These are phyloP conservation scores for Dothistroma septosporum DNA, from an alignment of 2,329 filamentous ascomycete genomes.

Conservation along the genomic window DNA sequence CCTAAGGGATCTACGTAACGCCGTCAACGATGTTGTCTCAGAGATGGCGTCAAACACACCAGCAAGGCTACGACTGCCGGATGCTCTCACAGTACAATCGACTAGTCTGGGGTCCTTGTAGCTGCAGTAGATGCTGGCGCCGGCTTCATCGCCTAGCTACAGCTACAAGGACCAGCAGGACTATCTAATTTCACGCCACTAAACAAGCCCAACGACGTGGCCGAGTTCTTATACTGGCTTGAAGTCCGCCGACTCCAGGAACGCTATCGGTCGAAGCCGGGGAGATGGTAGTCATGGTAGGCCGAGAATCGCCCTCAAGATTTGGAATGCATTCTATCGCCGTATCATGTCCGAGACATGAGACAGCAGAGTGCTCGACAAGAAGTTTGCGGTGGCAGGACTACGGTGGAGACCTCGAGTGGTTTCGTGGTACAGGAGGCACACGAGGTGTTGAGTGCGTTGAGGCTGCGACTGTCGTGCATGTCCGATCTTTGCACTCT, in stretches of 20 bases:
- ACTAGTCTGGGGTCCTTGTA: constrained; percentile 31
- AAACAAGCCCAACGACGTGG: not conserved
- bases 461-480: not conserved
- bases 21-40: constrained; percentile 1
- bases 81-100: constrained; percentile 32
- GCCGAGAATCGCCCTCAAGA: not conserved
- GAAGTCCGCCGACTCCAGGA: not conserved
- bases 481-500: not conserved
- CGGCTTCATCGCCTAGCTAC: constrained; percentile 25
- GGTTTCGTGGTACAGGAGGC: not conserved
- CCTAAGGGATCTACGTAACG: constrained; percentile 7
- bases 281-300: not conserved
- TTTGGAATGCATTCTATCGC: not conserved
- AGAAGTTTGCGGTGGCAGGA: not conserved
- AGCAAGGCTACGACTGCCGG: constrained; percentile 4
- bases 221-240: not conserved
- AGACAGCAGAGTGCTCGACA: not conserved
- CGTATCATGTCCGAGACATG: not conserved
- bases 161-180: constrained; percentile 18
- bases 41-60: constrained; percentile 9
- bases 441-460: not conserved
- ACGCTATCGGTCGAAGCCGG: not conserved
- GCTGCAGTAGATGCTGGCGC: constrained; percentile 30
- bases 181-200: not conserved
- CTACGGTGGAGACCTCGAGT: not conserved